Base-by-base conservation (phyloP, 2,329 filamentous ascomycete genomes). In the Penicillium sp. region DNA sequence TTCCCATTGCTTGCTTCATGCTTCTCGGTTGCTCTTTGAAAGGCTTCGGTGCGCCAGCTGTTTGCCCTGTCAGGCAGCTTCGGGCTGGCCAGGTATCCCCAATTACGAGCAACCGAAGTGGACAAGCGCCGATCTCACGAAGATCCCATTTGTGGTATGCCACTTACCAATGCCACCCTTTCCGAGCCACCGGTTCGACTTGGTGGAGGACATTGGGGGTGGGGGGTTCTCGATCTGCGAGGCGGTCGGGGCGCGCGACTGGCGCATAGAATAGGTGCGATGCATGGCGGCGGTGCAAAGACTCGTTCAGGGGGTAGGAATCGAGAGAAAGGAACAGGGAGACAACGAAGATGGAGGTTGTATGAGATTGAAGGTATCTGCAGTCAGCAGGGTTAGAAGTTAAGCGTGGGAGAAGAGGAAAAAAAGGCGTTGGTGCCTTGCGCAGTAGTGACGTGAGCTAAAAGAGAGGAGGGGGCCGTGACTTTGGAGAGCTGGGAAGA, bases 241-340 rank as follows among this genome's bases (percentile, higher is more conserved):
- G 73, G 95, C 95, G 67, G 95, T 99, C 50, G 95, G 95, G 79
- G 92, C 92, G 85, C 95, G 89, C 79, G 91, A 89, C 81, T 96
- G 90, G 89, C 95, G 93, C 95, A 97, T 96, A 72, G 92, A 96
- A 79, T 98, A 99, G 67, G 95, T 97, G 78, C 94, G 92, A 86
- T 99, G 95, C 94, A 99, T 99, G 64, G 63, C 73, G 71, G 53
- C 51, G 41, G 47, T 55, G 57, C 31, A n/a, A 44, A 27, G 40
- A 54, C 5, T 18, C 43, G 43, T 53, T 35, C 19, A 50, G 49
- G 50, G 27, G 43, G 22, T 24, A 14, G 39, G 35, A n/a, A 39
- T 53, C n/a, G 35, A 60, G 54, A 24, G 7, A 24, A 27, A 51
- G 39, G 24, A n/a, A 44, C 5, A 40, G 19, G 19, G 10, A 24